Evolutionary conservation across 805 yeast species (phyloP).

Genomic region (Dipodascus geniculatus): DNA sequence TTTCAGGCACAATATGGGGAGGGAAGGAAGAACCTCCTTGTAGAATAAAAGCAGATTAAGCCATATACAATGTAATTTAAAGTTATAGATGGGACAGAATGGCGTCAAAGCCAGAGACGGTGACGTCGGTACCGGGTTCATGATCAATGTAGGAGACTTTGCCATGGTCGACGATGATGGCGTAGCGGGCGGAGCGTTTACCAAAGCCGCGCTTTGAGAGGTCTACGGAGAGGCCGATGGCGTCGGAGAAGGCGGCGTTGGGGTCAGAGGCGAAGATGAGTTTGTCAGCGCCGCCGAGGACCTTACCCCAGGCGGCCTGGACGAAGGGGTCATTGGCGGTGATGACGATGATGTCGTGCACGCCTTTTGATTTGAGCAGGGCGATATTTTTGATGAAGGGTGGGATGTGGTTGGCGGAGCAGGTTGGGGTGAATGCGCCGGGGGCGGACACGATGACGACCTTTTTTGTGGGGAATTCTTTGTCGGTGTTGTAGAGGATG

Average conservation of each 20-base stretch:
- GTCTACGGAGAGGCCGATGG: conserved; percentile 48
- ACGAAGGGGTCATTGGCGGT: conserved; percentile 61
- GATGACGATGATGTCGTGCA: conserved; percentile 46
- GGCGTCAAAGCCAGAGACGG: conserved; percentile 36
- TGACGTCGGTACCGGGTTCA: conserved; percentile 34
- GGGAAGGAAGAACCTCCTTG: no score
- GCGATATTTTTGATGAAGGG: conserved; percentile 39
- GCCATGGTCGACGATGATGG: conserved; percentile 54
- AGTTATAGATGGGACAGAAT: conserved; percentile 27
- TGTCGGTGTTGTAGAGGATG: conserved; percentile 19
- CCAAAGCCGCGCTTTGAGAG: conserved; percentile 43
- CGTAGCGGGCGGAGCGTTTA: conserved; percentile 57
- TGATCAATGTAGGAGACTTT: conserved; percentile 38
- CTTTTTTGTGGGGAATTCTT: conserved; percentile 30
- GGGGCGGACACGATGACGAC: conserved; percentile 64
- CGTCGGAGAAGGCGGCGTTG: conserved; percentile 43
- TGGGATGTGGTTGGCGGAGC: conserved; percentile 56
- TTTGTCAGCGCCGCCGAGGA: conserved; percentile 28
- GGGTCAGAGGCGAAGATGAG: conserved; percentile 57
- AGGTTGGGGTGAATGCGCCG: conserved; percentile 75
- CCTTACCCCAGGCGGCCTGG: conserved; percentile 48
- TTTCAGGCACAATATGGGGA: no score
- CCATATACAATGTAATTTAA: no score
- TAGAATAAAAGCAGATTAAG: no score
- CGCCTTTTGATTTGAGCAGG: conserved; percentile 42